phyloP scores from a whole-genome alignment of 305 asterid genomes.

The Solanum chacoense region DNA sequence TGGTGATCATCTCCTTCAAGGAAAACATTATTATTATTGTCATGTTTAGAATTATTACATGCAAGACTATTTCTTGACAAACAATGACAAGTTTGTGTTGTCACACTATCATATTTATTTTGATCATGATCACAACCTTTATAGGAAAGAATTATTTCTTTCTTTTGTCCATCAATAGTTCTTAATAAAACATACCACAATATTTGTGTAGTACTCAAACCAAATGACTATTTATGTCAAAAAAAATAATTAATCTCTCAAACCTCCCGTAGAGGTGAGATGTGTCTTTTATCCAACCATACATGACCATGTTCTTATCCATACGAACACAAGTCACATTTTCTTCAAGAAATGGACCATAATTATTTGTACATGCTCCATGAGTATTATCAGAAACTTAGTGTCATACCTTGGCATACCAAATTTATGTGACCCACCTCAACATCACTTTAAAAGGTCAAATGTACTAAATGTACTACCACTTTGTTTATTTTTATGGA shows the following conservation, averaged over 20 bases:
- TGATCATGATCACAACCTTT: not conserved
- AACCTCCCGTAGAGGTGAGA: not conserved
- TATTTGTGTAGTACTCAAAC: not conserved
- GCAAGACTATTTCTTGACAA: not conserved
- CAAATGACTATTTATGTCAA: not conserved
- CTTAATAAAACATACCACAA: too few species aligned
- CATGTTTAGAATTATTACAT: not conserved
- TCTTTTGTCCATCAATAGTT: not conserved
- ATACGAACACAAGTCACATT: not conserved
- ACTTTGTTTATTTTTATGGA: not conserved
- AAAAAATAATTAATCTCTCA: not conserved
- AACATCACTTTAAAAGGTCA: not conserved
- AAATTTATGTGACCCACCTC: not conserved
- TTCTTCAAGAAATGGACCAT: not conserved
- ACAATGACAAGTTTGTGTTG: not conserved
- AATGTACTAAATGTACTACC: not conserved
- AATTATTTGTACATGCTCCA: not conserved
- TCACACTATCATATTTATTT: not conserved
- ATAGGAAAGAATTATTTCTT: not conserved
- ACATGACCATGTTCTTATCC: not conserved
- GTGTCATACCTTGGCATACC: not conserved
- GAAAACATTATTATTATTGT: too few species aligned
- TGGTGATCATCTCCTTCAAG: not conserved
- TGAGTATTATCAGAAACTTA: not conserved
- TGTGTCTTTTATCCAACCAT: not conserved